Evolutionary conservation across 768 basidiomycete species (phyloP), one percentile per base, ranked within the genome.

Genomic region (Boletus vermiculosoides): DNA sequence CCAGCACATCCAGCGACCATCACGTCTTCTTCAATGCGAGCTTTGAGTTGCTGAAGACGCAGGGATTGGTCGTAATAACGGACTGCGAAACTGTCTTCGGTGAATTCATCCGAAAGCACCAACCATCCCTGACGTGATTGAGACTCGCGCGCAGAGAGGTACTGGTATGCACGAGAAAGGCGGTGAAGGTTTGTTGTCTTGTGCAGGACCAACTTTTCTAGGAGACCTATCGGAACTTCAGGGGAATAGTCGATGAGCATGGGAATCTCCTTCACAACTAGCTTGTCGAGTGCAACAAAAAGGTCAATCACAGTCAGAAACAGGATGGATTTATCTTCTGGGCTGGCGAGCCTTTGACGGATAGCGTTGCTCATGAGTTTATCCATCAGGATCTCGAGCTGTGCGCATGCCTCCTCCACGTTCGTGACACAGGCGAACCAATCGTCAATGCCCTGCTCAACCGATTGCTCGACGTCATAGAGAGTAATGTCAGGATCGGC

Each of bases 401-500:
- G 55, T 7, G 22, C 10, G 0, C 68, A 66, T 4, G 63, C 66
- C 1, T 45, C 28, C 3, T 60, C 52, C 4, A 36, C 28, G 7
- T 46, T 23, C 1, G 33, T 25, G 47, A 63, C 68, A 39, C 2
- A 11, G 10, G 44, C 30, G 15, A 74, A 57, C 77, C 77, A 79
- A 15, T 37, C 44, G 22, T 73, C 70, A 4, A 80, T 58, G 15
- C 56, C 55, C 3, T 68, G 59, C 41, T 69, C 58, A 45, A 78
- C 66, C 7, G 65, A 55, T 15, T 45, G 50, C 57, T 80, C 77
- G 10, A 80, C 67, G 46, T 79, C 79, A 18, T 61, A 70, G 0
- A 79, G 63, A 1, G 68, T 60, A 4, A 62, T 3, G 49, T 33
- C 39, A 22, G 62, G 56, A 7, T 69, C 63, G 2, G 18, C 41